phyloP scores from a whole-genome alignment of 768 basidiomycete species.

The Kwoniella mangroviensis region DNA sequence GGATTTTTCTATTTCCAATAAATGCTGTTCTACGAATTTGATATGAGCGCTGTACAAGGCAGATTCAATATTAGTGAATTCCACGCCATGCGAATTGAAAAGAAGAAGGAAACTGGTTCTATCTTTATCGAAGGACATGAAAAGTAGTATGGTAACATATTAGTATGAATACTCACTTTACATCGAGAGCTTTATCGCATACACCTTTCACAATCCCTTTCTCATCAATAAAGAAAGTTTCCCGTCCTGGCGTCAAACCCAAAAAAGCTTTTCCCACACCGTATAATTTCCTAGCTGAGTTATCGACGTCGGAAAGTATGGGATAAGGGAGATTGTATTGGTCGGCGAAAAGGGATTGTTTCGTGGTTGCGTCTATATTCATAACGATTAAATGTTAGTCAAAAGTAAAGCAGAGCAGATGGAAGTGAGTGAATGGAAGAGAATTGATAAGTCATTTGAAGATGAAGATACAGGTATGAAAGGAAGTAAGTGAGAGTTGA shows the following conservation, averaged over 20 bases:
- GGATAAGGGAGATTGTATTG: slow-evolving; percentile 64
- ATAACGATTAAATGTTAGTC: background rate
- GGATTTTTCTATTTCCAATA: slow-evolving; percentile 49
- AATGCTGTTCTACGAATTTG: slow-evolving; percentile 73
- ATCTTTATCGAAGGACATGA: no score
- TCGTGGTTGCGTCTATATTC: slow-evolving; percentile 67
- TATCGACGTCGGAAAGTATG: slow-evolving; percentile 72
- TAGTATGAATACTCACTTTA: slow-evolving; percentile 7
- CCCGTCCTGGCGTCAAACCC: slow-evolving; percentile 67
- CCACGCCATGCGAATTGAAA: no score
- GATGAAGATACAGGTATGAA: background rate
- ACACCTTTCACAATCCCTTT: slow-evolving; percentile 70
- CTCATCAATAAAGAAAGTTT: slow-evolving; percentile 76
- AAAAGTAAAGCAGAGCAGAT: no score
- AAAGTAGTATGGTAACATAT: no score
- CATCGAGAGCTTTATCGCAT: slow-evolving; percentile 32
- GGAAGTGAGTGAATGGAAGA: no score
- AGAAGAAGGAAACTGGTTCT: no score
- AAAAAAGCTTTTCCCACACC: slow-evolving; percentile 70
- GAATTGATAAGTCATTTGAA: no score
- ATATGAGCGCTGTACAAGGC: slow-evolving; percentile 64
- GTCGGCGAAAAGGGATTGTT: slow-evolving; percentile 76
- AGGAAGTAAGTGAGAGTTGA: background rate
- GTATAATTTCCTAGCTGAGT: slow-evolving; percentile 69
- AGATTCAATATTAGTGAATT: background rate